phyloP scores from a whole-genome alignment of 352 stramenopile genomes.

The Globisporangium sylvaticum region DNA sequence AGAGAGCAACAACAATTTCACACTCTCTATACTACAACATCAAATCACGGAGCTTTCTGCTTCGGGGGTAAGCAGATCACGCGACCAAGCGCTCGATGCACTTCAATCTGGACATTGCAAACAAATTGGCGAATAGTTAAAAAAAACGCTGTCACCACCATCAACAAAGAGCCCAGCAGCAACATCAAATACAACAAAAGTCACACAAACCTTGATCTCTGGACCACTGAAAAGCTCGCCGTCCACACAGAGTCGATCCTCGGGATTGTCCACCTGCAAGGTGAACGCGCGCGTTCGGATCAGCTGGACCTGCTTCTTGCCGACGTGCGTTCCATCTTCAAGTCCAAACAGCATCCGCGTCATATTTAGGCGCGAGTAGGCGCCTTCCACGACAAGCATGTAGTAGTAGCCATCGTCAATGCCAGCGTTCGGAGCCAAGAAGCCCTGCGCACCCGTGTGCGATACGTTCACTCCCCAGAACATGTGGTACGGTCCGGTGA shows the following conservation, averaged over 20 bases:
- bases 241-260: slow-evolving; percentile 58
- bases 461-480: slow-evolving; percentile 64
- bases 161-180: neutral
- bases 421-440: slow-evolving; percentile 39
- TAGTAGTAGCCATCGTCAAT: slow-evolving; percentile 61
- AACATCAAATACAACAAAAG: neutral
- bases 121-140: neutral
- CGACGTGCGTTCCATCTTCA: slow-evolving; percentile 46
- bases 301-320: slow-evolving; percentile 36
- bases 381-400: slow-evolving; percentile 48
- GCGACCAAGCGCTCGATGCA: slow-evolving; percentile 41
- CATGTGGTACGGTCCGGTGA: slow-evolving; percentile 49
- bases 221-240: slow-evolving; percentile 50
- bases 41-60: neutral
- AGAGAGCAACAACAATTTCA: neutral
- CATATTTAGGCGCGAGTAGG: slow-evolving; percentile 35
- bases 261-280: slow-evolving; percentile 24
- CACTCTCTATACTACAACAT: neutral
- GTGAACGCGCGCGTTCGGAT: slow-evolving; percentile 62
- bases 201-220: slow-evolving; percentile 30
- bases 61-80: slow-evolving; percentile 28
- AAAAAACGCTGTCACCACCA: neutral
- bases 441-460: slow-evolving; percentile 37
- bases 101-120: slow-evolving; percentile 19
- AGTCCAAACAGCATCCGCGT: slow-evolving; percentile 45